Base-by-base conservation (phyloP, 2,329 filamentous ascomycete species). In the Aspergillus unguis region DNA sequence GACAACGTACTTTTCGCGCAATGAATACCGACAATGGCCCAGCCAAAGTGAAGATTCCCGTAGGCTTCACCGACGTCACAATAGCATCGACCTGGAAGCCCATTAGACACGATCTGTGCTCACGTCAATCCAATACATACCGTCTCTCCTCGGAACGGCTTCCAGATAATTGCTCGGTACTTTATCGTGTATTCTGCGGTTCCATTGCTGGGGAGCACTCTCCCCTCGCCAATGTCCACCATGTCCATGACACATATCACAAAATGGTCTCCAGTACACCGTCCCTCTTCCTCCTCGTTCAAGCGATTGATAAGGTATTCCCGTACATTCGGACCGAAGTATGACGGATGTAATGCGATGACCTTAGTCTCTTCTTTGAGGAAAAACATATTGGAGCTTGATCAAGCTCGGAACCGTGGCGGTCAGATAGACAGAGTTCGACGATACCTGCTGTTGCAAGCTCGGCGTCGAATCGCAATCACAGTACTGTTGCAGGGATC, bases 211-310 rank as follows among this genome's bases (percentile, higher is more conserved):
- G 94, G 92, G 52, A 96, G 82, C 57, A 99, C 92, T 62, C 90
- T 87, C 9, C 92, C 92, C 67, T 96, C 91, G 11, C 90, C 95
- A 65, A 97, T 92, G 62, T 96, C 89, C 65, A 95, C 92, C 44
- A 92, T 89, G 72, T 96, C 92, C 84, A 99, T 92, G 66, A 99
- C 95, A 68, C 91, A 94, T 64, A 99, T 94, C 68, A 99, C 95
- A 74, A 94, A 97, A 79, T 95, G 96, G 70, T 90, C 90, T 53
- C 94, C 94, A 3, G 91, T 94, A 73, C 92, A 96, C 38, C 89
- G 92, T 26, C 94, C 94, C 75, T 99, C 94, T 57, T 96, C 90
- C 69, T 97, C 92, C 67, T 89, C 87, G 59, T 96, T 82, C 28
- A 99, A 84, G 73, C 92, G 91, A 62, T 88, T 87, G 47, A 88